phyloP scores from a whole-genome alignment of 2,329 filamentous ascomycete species.

The Phyllosticta ampelicida region DNA sequence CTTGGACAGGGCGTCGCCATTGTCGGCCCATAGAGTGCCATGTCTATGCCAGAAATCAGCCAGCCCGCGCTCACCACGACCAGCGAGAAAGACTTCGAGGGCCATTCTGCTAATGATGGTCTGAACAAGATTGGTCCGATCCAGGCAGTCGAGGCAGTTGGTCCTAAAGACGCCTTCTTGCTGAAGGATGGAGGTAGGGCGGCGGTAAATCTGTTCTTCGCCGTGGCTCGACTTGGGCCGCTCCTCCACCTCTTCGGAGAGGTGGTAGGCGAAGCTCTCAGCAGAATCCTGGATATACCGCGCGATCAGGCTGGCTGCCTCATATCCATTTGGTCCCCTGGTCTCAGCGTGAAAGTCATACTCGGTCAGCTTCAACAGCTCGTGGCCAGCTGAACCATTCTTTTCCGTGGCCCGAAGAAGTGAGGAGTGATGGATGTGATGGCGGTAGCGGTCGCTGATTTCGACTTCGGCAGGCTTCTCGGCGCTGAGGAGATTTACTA shows the following conservation, averaged over 20 bases:
- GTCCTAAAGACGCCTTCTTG: slow-evolving; percentile 95
- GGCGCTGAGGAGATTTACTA: slow-evolving; percentile 88
- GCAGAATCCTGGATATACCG: slow-evolving; percentile 67
- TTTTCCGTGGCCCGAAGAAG: slow-evolving; percentile 50
- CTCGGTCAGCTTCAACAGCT: slow-evolving; percentile 68
- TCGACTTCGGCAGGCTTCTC: slow-evolving; percentile 79
- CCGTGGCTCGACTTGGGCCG: slow-evolving; percentile 31
- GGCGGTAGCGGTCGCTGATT: slow-evolving; percentile 66
- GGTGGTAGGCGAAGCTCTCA: slow-evolving; percentile 84
- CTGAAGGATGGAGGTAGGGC: slow-evolving; percentile 61
- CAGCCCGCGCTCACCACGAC: slow-evolving; percentile 56
- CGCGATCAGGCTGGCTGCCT: slow-evolving; percentile 77
- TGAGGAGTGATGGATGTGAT: slow-evolving; percentile 64
- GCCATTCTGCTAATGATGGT: slow-evolving; percentile 93
- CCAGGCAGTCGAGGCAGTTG: slow-evolving; percentile 91
- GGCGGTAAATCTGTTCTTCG: slow-evolving; percentile 24
- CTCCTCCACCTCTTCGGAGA: slow-evolving; percentile 62
- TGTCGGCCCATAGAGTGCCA: slow-evolving; percentile 92
- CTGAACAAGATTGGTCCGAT: slow-evolving; percentile 92
- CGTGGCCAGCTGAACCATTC: slow-evolving; percentile 49
- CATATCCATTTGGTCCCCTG: slow-evolving; percentile 73
- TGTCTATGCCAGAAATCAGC: slow-evolving; percentile 88
- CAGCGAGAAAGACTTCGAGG: slow-evolving; percentile 69
- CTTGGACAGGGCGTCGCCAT: slow-evolving; percentile 84
- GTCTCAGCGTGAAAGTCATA: slow-evolving; percentile 98